Percentiles rank a stretch among this genome's conserved stretches.
phyloP scores from a whole-genome alignment of 306 rosid species.

The Sicyos baderoa region DNA sequence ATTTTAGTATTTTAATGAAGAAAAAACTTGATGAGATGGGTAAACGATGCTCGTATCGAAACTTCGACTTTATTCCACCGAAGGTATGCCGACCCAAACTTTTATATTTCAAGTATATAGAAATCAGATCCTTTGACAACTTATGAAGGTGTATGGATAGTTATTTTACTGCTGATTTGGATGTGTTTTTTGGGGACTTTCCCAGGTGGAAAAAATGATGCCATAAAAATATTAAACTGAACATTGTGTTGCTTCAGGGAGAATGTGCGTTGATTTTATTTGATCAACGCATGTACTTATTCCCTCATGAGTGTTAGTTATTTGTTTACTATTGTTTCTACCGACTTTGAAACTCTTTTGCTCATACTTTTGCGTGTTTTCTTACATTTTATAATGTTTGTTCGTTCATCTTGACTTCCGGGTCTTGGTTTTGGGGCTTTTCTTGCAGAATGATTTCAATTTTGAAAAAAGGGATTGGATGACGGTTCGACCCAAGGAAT shows the following conservation, averaged over 20 bases:
- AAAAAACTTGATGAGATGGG: constrained; percentile 74
- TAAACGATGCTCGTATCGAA: constrained; percentile 61
- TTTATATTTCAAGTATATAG: not conserved
- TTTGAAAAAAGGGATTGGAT: constrained; percentile 95
- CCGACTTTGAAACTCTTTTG: not conserved
- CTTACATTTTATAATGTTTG: not conserved
- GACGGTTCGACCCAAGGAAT: constrained; percentile 51
- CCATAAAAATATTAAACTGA: not conserved
- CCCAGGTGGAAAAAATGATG: not conserved
- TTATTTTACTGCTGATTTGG: not conserved
- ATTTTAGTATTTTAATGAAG: constrained; percentile 70
- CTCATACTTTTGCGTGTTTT: not conserved
- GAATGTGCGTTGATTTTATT: not conserved
- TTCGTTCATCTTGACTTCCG: not conserved
- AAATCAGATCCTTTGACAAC: not conserved
- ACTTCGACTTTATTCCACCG: constrained; percentile 70
- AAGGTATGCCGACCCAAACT: constrained; percentile 39
- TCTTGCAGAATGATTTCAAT: constrained; percentile 67
- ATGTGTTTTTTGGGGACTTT: not conserved
- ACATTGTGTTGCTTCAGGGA: not conserved
- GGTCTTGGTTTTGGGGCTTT: constrained; percentile 7
- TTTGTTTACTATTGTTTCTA: constrained; percentile 5
- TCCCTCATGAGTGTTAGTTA: not conserved
- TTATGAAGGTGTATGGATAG: not conserved
- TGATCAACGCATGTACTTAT: not conserved